phyloP scores from a whole-genome alignment of 805 yeast genomes.

The Isabelozyma pseudorhagii region DNA sequence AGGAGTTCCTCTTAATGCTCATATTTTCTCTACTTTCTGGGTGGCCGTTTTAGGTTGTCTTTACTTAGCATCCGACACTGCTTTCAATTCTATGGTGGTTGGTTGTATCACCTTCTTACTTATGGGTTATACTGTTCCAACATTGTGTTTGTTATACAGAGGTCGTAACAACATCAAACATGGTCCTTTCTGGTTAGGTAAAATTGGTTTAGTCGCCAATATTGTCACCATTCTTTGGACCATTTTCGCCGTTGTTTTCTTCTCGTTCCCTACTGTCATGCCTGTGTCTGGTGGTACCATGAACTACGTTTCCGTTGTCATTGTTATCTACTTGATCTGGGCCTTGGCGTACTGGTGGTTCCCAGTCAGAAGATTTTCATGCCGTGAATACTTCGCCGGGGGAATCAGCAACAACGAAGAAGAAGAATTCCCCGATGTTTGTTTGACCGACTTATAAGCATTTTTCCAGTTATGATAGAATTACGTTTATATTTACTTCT shows the following conservation, averaged over 20 bases:
- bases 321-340: constrained; percentile 28
- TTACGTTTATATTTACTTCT: neutral
- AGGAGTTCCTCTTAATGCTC: constrained; percentile 40
- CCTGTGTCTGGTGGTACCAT: constrained; percentile 20
- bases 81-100: constrained; percentile 34
- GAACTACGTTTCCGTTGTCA: constrained; percentile 22
- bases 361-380: constrained; percentile 35
- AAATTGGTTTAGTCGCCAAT: constrained; percentile 31
- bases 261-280: constrained; percentile 31
- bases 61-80: constrained; percentile 34
- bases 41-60: constrained; percentile 36
- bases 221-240: constrained; percentile 31
- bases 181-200: constrained; percentile 43
- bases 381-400: constrained; percentile 40
- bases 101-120: constrained; percentile 37
- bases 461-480: neutral
- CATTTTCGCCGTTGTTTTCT: constrained; percentile 34
- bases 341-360: constrained; percentile 41
- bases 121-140: constrained; percentile 35
- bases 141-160: constrained; percentile 28
- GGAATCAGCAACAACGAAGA: constrained; percentile 38
- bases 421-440: constrained; percentile 43
- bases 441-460: constrained; percentile 23
- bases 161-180: constrained; percentile 37
- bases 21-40: constrained; percentile 29